These are phyloP conservation scores for Malus hybrid DNA, from an alignment of 331 rosid genomes.

Conservation along the genomic window DNA sequence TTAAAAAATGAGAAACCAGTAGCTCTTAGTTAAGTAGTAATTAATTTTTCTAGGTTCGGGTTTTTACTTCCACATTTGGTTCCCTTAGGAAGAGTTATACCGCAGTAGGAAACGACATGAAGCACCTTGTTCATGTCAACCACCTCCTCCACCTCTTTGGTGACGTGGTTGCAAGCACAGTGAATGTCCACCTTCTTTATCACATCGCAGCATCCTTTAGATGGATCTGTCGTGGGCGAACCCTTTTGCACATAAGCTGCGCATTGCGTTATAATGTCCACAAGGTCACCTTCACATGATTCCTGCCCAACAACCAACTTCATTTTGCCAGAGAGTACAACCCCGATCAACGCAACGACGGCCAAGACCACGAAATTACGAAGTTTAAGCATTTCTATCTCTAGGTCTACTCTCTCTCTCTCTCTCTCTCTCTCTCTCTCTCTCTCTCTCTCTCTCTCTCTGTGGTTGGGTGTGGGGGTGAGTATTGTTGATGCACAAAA, in stretches of 20 bases:
- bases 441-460: background rate
- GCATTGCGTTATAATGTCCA: constrained; percentile 11
- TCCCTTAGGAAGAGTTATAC: constrained; percentile 18
- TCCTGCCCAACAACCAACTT: constrained; percentile 9
- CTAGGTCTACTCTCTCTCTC: background rate
- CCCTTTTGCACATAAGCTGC: constrained; percentile 5
- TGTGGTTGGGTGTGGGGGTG: too few relatives aligned
- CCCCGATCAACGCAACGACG: background rate
- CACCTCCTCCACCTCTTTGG: constrained; percentile 5
- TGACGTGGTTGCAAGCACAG: constrained; percentile 12
- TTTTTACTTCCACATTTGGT: constrained; percentile 23
- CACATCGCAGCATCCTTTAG: constrained; percentile 16
- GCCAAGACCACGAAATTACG: constrained; percentile 4
- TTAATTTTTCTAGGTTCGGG: background rate
- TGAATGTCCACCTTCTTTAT: constrained; percentile 8
- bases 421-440: background rate
- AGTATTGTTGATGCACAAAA: too few relatives aligned
- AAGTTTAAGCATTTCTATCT: background rate
- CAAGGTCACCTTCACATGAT: constrained; percentile 21
- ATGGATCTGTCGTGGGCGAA: background rate
- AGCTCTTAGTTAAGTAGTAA: too few relatives aligned
- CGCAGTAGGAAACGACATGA: constrained; percentile 18
- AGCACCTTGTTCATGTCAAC: constrained; percentile 26
- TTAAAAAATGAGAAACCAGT: background rate
- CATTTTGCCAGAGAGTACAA: background rate